These are phyloP conservation scores for Talaromyces atroroseus DNA, from an alignment of 2,329 filamentous ascomycete species.

Conservation along the genomic window DNA sequence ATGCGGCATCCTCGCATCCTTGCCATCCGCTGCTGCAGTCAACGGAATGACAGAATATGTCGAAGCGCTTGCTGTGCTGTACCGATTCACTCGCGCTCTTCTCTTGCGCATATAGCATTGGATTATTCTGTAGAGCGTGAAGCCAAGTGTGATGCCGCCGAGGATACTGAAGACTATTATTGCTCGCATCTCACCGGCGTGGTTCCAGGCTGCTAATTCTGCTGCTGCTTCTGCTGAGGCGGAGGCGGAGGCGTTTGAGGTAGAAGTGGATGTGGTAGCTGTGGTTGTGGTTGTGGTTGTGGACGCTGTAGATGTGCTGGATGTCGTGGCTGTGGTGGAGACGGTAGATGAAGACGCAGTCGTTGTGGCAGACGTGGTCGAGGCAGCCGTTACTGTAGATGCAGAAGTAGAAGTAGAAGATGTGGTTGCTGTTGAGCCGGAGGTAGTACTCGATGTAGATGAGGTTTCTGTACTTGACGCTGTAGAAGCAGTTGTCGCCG, in stretches of 20 bases:
- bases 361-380: background rate
- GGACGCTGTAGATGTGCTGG: background rate
- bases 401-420: background rate
- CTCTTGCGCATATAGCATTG: background rate
- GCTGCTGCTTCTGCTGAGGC: background rate
- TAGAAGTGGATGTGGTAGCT: background rate
- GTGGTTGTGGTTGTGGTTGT: background rate
- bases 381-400: background rate
- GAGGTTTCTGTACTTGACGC: background rate
- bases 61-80: background rate
- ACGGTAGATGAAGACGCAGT: background rate
- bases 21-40: background rate
- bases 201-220: constrained; percentile 1
- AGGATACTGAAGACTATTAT: background rate
- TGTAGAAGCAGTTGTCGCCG: background rate
- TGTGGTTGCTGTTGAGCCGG: too few species aligned
- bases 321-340: background rate
- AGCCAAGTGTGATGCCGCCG: background rate
- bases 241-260: background rate
- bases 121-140: background rate
- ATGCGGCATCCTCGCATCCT: background rate
- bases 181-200: background rate
- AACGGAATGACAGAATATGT: constrained; percentile 1
- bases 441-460: background rate
- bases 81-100: background rate